Conservation (phyloP, 139 green algal species). For the Desmodesmus armatus region DNA sequence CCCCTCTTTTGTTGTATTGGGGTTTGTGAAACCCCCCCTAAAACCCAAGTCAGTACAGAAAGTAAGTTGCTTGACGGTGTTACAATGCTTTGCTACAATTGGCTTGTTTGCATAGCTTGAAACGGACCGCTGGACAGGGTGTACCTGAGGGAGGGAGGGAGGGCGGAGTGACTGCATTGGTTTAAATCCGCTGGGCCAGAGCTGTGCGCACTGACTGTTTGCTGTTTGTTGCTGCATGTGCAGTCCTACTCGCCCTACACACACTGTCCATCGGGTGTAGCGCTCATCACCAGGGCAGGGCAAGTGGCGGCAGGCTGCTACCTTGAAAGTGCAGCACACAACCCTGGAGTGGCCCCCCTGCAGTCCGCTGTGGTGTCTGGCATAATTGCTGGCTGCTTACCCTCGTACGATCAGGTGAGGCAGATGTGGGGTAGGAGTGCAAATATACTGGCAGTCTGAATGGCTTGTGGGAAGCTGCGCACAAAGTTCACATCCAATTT, state of each 20-base stretch:
- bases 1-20: too few species aligned
- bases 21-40: too few species aligned
- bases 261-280: slow-evolving; percentile 75
- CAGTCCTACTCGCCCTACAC: slow-evolving; percentile 86
- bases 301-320: slow-evolving; percentile 76
- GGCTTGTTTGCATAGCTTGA: not conserved
- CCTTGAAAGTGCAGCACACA: slow-evolving; percentile 89
- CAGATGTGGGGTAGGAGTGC: too few species aligned
- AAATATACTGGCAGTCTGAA: not conserved
- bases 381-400: slow-evolving; percentile 68
- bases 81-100: not conserved
- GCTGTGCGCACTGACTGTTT: not conserved
- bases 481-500: not conserved
- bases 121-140: not conserved
- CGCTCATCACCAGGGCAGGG: slow-evolving; percentile 61
- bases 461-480: not conserved
- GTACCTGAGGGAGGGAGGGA: not conserved
- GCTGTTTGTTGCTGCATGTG: not conserved
- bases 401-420: slow-evolving; percentile 50
- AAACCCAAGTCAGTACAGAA: too few species aligned
- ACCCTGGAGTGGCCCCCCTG: slow-evolving; percentile 85
- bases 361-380: slow-evolving; percentile 78
- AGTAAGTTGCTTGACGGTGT: too few species aligned
- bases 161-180: not conserved
- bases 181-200: not conserved